Evolutionary conservation across 2,329 filamentous ascomycete genomes (phyloP), one percentile per base, ranked within the genome.

Genomic region (Camillea tinctor): DNA sequence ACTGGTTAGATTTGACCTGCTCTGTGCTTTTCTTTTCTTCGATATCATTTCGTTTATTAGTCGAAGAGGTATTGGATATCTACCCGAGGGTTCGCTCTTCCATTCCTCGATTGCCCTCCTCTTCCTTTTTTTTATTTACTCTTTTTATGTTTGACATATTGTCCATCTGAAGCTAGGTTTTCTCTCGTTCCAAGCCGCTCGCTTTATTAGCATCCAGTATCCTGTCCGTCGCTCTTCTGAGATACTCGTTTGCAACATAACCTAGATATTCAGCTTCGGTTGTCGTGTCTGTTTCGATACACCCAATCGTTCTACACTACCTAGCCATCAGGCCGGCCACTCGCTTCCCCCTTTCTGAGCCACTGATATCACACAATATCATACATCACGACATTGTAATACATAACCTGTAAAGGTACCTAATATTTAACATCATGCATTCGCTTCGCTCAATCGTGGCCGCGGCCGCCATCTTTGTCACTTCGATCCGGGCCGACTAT

Each of bases 401-500:
- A 30, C 26, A 15, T n/a, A n/a, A 13, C 36, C 36, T 11, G 36
- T 44, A 44, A 11, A 13, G 5, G 2, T 4, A 44, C 36, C 36
- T n/a, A 15, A 44, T 17, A 30, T n/a, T 15, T 15, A 44, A 44
- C 4, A 44, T 44, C 44, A 88, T 88, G 86, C 79, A 78, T 68
- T 85, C 82, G 26, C 72, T 86, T 73, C 82, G 79, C 64, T 75
- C 81, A 61, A 66, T 84, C 65, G 68, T 88, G 75, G 82, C 86
- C 64, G 73, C 82, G 67, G 84, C 84, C 69, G 72, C 81, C 49
- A 77, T 82, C 63, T 75, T 88, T 63, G 73, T 82, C 65, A 75
- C 81, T 26, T 73, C 80, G 60, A 82, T 84, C 65, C 81, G 83
- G 65, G 81, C 81, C 63, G 80, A 86, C 68, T 87, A 87, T 70